Evolutionary conservation across 495 filamentous ascomycete genomes (phyloP), one percentile per base, ranked within the genome.

Genomic region (Delitschia confertaspora): DNA sequence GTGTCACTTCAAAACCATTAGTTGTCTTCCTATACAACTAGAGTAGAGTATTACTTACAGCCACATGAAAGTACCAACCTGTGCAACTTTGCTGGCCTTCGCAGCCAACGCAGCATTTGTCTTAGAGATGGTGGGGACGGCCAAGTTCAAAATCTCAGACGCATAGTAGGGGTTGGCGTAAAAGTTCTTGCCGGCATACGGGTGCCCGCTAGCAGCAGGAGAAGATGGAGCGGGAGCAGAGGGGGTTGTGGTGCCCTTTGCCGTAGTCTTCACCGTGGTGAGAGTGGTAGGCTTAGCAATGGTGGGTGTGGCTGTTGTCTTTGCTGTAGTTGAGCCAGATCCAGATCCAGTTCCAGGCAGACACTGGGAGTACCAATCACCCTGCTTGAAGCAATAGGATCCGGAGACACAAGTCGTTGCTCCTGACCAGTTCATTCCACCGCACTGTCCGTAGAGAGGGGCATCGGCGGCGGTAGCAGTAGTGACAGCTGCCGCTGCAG

Each of bases 1-100:
- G 41, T 44, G 21, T 44, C 41, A 3, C 38, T 41, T 5, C 5
- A 7, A 4, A 8, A 17, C n/a, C 5, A 13, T 38, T 22, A 38
- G 34, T 9, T 18, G 8, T 8, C 7, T 27, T 7, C 22, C 5
- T 27, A 21, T 24, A 7, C 19, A 24, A 39, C 7, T 39, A 26
- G 10, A 6, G 22, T 20, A 34, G 38, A 30, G 43, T n/a, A n/a
- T 42, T 26, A 23, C 73, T 63, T 63, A 77, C 74, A 83, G 65
- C 80, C 81, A 85, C 41, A 75, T 59, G 65, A 84, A 84, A 37
- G 71, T 75, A 25, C 78, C 78, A 26, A 82, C 64, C 18, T 83
- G 65, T 34, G 79, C 80, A 20, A 78, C 78, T 46, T 64, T 56
- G 18, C 54, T 53, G 23, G 75, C 75, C 19, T 58, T 38, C 1